A percentile compares a stretch with the other conserved stretches of the same genome.
Evolutionary conservation across 768 basidiomycete species (phyloP).

Genomic region (Strobilomyces confusus): DNA sequence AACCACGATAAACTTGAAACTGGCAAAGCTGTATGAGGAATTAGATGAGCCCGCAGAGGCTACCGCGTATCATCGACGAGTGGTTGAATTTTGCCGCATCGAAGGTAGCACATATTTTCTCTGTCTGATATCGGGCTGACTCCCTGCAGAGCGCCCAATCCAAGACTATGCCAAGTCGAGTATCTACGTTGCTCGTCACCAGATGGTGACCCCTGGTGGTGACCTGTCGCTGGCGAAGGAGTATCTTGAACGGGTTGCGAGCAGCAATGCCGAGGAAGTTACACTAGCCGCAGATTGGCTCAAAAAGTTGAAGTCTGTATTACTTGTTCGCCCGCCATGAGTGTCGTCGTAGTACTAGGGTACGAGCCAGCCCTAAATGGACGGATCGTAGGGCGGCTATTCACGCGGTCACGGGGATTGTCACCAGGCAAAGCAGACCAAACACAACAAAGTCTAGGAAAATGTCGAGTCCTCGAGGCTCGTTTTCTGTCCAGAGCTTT

Average conservation of each 20-base stretch:
- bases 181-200: conserved; percentile 77
- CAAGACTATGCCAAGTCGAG: conserved; percentile 83
- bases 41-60: conserved; percentile 67
- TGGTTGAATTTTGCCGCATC: conserved; percentile 58
- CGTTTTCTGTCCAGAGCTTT: conserved; percentile 29
- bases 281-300: conserved; percentile 68
- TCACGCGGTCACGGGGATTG: conserved; percentile 37
- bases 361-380: conserved; percentile 31
- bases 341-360: not conserved
- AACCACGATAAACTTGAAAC: conserved; percentile 64
- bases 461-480: conserved; percentile 31
- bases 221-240: conserved; percentile 68
- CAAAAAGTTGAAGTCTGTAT: conserved; percentile 46
- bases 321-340: conserved; percentile 21
- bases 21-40: conserved; percentile 67
- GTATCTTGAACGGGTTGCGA: conserved; percentile 69
- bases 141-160: conserved; percentile 52
- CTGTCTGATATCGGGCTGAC: conserved; percentile 8
- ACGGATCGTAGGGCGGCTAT: conserved; percentile 12
- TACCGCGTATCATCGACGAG: conserved; percentile 74
- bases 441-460: conserved; percentile 34
- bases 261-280: conserved; percentile 81
- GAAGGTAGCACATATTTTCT: conserved; percentile 39
- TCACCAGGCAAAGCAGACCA: conserved; percentile 36
- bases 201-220: conserved; percentile 58